Evolutionary conservation across 202 grass and related monocot genomes (phyloP).

Genomic region (Saccharum hybrid): DNA sequence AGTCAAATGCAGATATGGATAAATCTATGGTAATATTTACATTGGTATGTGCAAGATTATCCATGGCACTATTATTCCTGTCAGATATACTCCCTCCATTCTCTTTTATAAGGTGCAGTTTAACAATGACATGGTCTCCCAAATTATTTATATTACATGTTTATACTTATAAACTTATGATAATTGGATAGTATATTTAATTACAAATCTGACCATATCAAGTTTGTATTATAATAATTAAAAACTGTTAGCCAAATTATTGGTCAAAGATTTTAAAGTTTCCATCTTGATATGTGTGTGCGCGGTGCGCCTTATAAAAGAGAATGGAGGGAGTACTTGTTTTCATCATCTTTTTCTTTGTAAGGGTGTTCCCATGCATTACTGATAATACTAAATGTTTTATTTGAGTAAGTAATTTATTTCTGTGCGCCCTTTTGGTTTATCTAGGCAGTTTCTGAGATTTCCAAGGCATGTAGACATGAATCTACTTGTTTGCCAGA

Average conservation of each 20-base stretch:
- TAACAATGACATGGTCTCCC: neutral
- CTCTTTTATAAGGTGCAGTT: neutral
- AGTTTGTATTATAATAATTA: neutral
- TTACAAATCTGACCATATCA: neutral
- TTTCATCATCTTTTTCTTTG: conserved; percentile 16
- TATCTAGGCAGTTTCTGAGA: conserved; percentile 83
- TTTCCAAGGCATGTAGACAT: conserved; percentile 72
- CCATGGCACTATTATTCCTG: conserved; percentile 14
- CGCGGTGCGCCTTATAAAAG: neutral
- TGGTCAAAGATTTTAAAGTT: neutral
- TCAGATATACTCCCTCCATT: neutral
- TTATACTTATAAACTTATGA: neutral
- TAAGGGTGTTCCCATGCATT: conserved; percentile 6
- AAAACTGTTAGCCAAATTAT: neutral
- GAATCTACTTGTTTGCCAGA: conserved; percentile 78
- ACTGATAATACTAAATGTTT: neutral
- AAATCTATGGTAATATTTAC: neutral
- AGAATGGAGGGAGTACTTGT: conserved; percentile 1
- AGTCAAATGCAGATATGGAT: conserved; percentile 23
- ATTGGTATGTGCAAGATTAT: neutral
- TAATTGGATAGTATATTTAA: neutral
- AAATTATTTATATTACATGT: neutral
- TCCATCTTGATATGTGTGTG: neutral
- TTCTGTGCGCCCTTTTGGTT: conserved; percentile 29
- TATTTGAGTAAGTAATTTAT: conserved; percentile 32